Conservation (phyloP, 176 grass and related monocot species). For the Lolium rigidum region DNA sequence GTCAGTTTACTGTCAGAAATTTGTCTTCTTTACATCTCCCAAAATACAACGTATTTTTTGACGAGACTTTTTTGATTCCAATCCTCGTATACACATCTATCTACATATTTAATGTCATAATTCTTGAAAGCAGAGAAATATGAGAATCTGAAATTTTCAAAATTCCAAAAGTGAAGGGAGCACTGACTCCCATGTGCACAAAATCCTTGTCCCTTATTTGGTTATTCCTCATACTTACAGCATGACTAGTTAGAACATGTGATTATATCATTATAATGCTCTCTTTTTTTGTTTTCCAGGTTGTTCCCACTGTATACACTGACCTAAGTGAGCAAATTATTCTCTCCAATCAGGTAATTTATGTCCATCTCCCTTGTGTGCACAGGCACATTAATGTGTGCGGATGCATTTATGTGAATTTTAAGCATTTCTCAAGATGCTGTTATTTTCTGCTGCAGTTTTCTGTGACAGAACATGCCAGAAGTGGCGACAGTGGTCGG, state of each 20-base stretch:
- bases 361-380: constrained; percentile 29
- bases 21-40: too few relatives aligned
- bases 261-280: constrained; percentile 9
- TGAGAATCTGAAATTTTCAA: too few relatives aligned
- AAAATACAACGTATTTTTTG: too few relatives aligned
- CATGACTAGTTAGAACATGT: constrained; percentile 12
- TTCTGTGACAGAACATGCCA: constrained; percentile 97
- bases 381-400: constrained; percentile 12
- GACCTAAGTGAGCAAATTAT: constrained; percentile 85
- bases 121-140: too few relatives aligned
- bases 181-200: too few relatives aligned
- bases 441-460: constrained; percentile 60
- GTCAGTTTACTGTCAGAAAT: too few relatives aligned
- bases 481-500: constrained; percentile 72
- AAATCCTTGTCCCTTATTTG: too few relatives aligned
- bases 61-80: too few relatives aligned
- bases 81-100: too few relatives aligned
- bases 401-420: constrained; percentile 1
- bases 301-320: constrained; percentile 88
- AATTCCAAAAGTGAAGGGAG: too few relatives aligned
- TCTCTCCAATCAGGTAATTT: constrained; percentile 89
- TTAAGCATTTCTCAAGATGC: constrained; percentile 34
- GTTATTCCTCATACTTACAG: constrained; percentile 1
- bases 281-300: constrained; percentile 53
- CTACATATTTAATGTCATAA: too few relatives aligned